Evolutionary conservation across 140 eudicot species (phyloP).

Genomic region (Anethum foeniculum): DNA sequence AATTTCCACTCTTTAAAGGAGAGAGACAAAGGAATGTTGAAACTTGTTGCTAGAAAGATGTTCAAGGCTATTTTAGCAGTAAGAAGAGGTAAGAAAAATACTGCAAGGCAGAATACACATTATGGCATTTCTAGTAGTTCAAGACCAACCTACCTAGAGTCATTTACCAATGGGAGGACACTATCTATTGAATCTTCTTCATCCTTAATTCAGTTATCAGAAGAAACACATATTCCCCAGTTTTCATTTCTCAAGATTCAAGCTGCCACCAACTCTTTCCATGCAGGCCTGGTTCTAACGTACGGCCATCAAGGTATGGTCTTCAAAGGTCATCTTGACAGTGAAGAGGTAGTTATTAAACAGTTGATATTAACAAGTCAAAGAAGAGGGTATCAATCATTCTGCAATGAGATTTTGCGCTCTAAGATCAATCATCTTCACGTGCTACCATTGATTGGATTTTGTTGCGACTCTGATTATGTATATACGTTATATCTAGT

Average conservation of each 20-base stretch:
- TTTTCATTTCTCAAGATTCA: background rate
- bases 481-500: background rate
- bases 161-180: background rate
- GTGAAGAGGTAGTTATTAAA: background rate
- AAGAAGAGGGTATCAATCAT: background rate
- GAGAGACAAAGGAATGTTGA: background rate
- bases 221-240: background rate
- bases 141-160: background rate
- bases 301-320: background rate
- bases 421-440: background rate
- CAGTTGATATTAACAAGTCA: background rate
- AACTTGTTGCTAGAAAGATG: background rate
- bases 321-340: background rate
- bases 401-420: background rate
- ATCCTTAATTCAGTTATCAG: background rate
- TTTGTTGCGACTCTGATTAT: background rate
- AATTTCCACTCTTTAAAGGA: background rate
- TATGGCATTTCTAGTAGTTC: background rate
- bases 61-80: background rate
- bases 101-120: background rate
- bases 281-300: background rate
- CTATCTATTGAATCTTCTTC: background rate
- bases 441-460: conserved; percentile 3
- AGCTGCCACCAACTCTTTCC: background rate
- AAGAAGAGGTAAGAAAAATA: background rate